phyloP scores from a whole-genome alignment of 2,329 filamentous ascomycete genomes.

The Fusarium sp. region DNA sequence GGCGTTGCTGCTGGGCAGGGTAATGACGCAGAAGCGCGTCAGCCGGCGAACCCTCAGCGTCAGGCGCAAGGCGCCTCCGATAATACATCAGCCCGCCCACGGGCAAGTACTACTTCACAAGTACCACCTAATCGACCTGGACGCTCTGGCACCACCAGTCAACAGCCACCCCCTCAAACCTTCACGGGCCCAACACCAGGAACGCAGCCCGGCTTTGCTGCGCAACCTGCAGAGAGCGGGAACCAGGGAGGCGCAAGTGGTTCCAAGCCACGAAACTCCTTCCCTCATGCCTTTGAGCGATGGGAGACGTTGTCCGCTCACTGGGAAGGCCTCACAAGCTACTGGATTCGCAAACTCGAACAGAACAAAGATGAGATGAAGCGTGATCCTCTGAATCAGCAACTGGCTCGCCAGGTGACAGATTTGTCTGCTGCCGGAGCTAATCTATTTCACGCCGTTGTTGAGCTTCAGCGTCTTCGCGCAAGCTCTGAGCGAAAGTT shows the following conservation, averaged over 20 bases:
- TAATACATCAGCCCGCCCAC: slow-evolving; percentile 41
- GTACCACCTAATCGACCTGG: slow-evolving; percentile 34
- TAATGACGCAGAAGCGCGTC: slow-evolving; percentile 46
- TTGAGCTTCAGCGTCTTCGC: slow-evolving; percentile 91
- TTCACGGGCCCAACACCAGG: slow-evolving; percentile 36
- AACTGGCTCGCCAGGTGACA: slow-evolving; percentile 92
- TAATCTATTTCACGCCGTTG: slow-evolving; percentile 96
- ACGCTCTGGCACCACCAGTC: slow-evolving; percentile 31
- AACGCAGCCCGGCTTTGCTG: slow-evolving; percentile 29
- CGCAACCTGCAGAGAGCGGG: slow-evolving; percentile 34
- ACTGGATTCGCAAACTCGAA: slow-evolving; percentile 94
- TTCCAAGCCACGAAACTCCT: slow-evolving; percentile 71
- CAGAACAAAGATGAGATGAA: slow-evolving; percentile 88
- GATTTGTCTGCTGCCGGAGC: slow-evolving; percentile 97
- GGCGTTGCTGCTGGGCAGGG: slow-evolving; percentile 56
- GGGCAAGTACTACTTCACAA: slow-evolving; percentile 46
- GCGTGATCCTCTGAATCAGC: slow-evolving; percentile 83
- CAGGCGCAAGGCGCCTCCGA: slow-evolving; percentile 46
- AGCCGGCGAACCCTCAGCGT: slow-evolving; percentile 50
- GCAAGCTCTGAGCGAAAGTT: slow-evolving; percentile 98
- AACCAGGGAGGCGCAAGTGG: slow-evolving; percentile 33
- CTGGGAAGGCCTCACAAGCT: slow-evolving; percentile 97
- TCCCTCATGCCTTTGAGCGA: slow-evolving; percentile 96
- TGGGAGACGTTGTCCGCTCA: slow-evolving; percentile 98
- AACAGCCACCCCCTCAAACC: slow-evolving; percentile 37